Base-by-base conservation (phyloP, 192 early-diverging fungal genomes). In the Backusella morwellensis region DNA sequence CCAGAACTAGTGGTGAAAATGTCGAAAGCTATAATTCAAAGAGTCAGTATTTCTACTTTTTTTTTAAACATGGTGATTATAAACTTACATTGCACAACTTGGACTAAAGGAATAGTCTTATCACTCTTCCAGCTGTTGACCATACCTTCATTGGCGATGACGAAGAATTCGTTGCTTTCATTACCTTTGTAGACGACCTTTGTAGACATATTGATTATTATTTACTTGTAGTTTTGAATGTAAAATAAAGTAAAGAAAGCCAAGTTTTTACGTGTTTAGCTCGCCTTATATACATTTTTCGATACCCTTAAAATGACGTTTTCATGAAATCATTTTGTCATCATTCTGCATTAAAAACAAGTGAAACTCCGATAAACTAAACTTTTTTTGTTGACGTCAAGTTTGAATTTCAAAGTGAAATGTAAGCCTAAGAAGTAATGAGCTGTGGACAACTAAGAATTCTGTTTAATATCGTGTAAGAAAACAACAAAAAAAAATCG, bases 41-140 rank as follows among this genome's bases (percentile, higher is more conserved):
- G 35, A n/a, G 52, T n/a, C 11, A 70, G 21, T 17, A 41, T 1
- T 44, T n/a, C 21, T 42, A 8, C 5, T 17, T 21, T 59, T 21
- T 59, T 26, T 23, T 17, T 54, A 54, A 32, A 52, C 1, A 41
- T 14, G 21, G 9, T 44, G n/a, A 44, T 17, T 15, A 3, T 72
- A 29, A 29, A 73, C 73, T 76, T 66, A 80, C 80, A 74, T 70
- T 77, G 70, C 15, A 80, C 81, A 19, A 85, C 84, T 8, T 82
- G 63, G 11, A 82, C 71, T 26, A 85, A 52, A 14, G 84, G 84
- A 54, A 82, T 78, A 5, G 78, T 66, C 66, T 77, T 73, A 47
- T 85, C 84, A 5, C 71, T 56, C 41, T 75, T 77, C 81, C 81
- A 85, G 66, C 82, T 80, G 3, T 36, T 14, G 6, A 77, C 75